Evolutionary conservation across 768 basidiomycete genomes (phyloP).

Genomic region (Calocybe cyanea): DNA sequence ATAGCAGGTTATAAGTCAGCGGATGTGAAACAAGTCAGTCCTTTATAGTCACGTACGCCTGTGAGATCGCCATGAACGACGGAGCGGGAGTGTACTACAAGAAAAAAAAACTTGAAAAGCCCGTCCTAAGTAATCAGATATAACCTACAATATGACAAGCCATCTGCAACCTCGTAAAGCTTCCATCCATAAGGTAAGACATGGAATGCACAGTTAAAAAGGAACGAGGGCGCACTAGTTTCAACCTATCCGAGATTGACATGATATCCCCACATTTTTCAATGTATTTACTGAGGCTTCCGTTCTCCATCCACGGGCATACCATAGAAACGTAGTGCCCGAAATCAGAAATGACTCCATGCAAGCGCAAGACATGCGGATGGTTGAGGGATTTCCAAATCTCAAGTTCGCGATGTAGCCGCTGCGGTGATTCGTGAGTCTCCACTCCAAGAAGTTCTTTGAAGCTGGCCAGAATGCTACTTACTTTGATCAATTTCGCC

Average conservation of each 20-base stretch:
- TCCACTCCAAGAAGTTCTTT: not conserved
- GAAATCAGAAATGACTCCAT: constrained; percentile 33
- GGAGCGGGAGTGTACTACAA: constrained; percentile 31
- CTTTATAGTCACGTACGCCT: constrained; percentile 26
- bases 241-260: constrained; percentile 29
- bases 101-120: not conserved
- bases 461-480: not conserved
- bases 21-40: not conserved
- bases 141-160: constrained; percentile 33
- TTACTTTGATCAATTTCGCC: constrained; percentile 27
- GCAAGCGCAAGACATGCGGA: constrained; percentile 33
- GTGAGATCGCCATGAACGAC: constrained; percentile 43
- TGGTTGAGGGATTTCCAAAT: constrained; percentile 37
- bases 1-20: constrained; percentile 6
- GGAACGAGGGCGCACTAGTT: constrained; percentile 22
- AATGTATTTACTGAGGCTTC: constrained; percentile 34
- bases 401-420: constrained; percentile 30
- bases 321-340: constrained; percentile 35
- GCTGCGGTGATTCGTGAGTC: constrained; percentile 24
- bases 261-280: constrained; percentile 32
- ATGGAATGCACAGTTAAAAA: not conserved
- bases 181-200: constrained; percentile 7
- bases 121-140: not conserved
- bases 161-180: constrained; percentile 37
- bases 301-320: constrained; percentile 39